Conservation (phyloP, 176 grass and related monocot genomes). For the Tillandsia leiboldiana region DNA sequence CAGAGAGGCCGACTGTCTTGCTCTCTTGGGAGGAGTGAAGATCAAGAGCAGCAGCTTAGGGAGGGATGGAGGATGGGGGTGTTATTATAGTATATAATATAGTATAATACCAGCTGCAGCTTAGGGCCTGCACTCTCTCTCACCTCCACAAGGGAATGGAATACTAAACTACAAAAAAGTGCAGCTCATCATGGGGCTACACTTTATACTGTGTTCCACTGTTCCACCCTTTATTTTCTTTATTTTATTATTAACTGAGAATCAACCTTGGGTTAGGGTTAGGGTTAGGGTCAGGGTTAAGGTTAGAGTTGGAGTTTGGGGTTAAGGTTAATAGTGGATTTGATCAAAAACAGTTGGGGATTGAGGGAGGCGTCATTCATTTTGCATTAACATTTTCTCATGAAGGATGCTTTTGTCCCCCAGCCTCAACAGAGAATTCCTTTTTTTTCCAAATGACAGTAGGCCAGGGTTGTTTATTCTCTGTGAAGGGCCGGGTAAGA, state of each 20-base stretch:
- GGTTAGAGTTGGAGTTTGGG: slow-evolving; percentile 34
- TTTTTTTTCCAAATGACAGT: not conserved
- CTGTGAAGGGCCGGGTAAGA: not conserved
- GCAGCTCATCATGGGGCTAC: slow-evolving; percentile 18
- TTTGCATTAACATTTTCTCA: not conserved
- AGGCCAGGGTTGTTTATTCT: not conserved
- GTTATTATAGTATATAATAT: not conserved
- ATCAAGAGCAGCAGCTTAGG: not conserved
- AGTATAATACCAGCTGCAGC: not conserved
- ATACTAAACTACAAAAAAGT: slow-evolving; percentile 10
- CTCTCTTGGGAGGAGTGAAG: slow-evolving; percentile 26
- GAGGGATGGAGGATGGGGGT: not conserved
- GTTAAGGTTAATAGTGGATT: not conserved
- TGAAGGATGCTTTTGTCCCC: not conserved
- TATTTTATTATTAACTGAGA: not conserved
- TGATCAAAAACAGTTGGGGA: not conserved
- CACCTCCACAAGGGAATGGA: not conserved
- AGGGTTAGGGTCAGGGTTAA: slow-evolving; percentile 5
- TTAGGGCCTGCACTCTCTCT: not conserved
- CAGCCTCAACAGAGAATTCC: not conserved
- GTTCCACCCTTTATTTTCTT: not conserved
- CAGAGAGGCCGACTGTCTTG: slow-evolving; percentile 7
- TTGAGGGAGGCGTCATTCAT: not conserved
- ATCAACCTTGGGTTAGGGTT: slow-evolving; percentile 1
- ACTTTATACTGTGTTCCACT: not conserved